Conservation (phyloP, 2,329 filamentous ascomycete genomes). For the Pseudopyricularia javanii region DNA sequence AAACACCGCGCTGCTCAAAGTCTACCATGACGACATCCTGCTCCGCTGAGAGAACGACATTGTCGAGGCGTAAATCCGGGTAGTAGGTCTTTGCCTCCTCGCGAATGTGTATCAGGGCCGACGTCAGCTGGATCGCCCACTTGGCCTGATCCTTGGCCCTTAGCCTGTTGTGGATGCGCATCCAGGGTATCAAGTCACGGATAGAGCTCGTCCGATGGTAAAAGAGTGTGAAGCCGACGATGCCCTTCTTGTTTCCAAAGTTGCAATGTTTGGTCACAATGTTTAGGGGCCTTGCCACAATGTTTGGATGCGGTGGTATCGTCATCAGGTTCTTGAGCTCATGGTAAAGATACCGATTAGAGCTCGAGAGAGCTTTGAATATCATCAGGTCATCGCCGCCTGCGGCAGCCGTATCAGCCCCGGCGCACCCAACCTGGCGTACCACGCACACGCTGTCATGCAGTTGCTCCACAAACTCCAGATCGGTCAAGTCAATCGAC, state of each 20-base stretch:
- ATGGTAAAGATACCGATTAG: slow-evolving; percentile 48
- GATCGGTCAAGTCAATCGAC: slow-evolving; percentile 32
- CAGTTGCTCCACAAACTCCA: slow-evolving; percentile 39
- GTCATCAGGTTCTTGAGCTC: slow-evolving; percentile 42
- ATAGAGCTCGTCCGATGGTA: slow-evolving; percentile 42
- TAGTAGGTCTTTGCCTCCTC: slow-evolving; percentile 35
- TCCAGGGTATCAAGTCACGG: slow-evolving; percentile 39
- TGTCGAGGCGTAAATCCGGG: slow-evolving; percentile 47
- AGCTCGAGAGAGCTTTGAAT: slow-evolving; percentile 45
- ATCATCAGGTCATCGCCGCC: slow-evolving; percentile 27
- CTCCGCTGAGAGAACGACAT: slow-evolving; percentile 37
- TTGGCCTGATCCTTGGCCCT: slow-evolving; percentile 30
- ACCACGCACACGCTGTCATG: slow-evolving; percentile 49
- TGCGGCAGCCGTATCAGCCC: neutral
- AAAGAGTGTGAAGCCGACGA: slow-evolving; percentile 44
- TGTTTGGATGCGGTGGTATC: slow-evolving; percentile 36
- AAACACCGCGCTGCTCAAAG: slow-evolving; percentile 51
- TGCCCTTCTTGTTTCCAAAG: slow-evolving; percentile 42
- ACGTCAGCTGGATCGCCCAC: slow-evolving; percentile 41
- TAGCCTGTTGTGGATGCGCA: slow-evolving; percentile 32
- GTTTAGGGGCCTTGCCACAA: slow-evolving; percentile 38
- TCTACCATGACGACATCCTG: slow-evolving; percentile 43
- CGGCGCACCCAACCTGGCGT: slow-evolving; percentile 8
- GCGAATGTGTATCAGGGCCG: slow-evolving; percentile 37
- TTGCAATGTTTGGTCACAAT: slow-evolving; percentile 41